Base-by-base conservation (phyloP, 2,329 filamentous ascomycete genomes). In the Cladosporium halotolerans region DNA sequence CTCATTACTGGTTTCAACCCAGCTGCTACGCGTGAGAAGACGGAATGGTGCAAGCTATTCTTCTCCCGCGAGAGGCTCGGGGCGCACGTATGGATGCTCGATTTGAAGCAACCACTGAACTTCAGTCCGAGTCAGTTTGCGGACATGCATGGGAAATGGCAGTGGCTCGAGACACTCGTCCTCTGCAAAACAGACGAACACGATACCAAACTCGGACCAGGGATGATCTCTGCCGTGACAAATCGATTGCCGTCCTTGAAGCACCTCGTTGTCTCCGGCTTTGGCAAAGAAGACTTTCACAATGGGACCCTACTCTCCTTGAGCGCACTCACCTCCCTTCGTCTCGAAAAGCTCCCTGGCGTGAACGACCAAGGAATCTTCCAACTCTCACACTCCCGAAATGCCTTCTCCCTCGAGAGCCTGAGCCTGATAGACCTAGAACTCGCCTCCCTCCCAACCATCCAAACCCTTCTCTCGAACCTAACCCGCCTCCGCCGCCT, bases 71-170 rank as follows among this genome's bases (percentile, higher is more conserved):
- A 71, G 48, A 74, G 75, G 47, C 63, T 84, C 34, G 79, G 74
- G 60, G 76, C 81, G 60, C 75, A 80, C 49, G 71, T 75, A 2
- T 83, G 80, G 80, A 66, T 81, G n/a, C 63, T 82, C 1, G 55
- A 59, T 42, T 60, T 54, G 18, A 47, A 40, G 31, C 9, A 47
- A 28, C 44, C 62, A 16, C 60, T 73, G n/a, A 72, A 74, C 40
- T 66, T 79, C 48, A 76, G 78, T 53, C 73, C 72, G 4, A 76
- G 80, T 57, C 73, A 74, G 57, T 82, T 83, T 56, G 67, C 81
- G 3, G 68, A 76, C 48, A 76, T 77, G 52, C 80, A 83, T 60
- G 70, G 73, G 2, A 43, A 28, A 3, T 81, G 79, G 73, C 58
- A 70, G 2, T 68, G 72, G 19, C 65, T 84, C 18, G 74, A 79